Evolutionary conservation across 108 stramenopile species (phyloP).

Genomic region (Pseudonitzschia multistriata): DNA sequence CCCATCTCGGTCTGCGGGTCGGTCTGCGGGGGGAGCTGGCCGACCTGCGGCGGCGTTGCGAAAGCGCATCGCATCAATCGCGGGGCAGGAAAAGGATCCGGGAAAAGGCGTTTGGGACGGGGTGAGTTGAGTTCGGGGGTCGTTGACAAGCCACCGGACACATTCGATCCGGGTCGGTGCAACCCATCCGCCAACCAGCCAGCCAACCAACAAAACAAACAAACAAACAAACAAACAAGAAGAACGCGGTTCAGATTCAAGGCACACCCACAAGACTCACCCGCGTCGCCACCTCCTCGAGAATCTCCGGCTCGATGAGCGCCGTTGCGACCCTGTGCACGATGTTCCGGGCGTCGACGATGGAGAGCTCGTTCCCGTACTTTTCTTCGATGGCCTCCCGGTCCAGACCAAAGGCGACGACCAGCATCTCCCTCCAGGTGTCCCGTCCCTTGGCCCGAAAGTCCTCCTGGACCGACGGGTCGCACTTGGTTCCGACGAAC

Average conservation of each 20-base stretch:
- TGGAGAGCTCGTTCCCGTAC: conserved; percentile 38
- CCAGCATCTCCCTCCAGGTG: conserved; percentile 69
- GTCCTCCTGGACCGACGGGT: conserved; percentile 52
- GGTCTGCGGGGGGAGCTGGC: conserved; percentile 15
- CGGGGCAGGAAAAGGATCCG: background rate
- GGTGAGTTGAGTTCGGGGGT: background rate
- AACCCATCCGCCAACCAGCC: background rate
- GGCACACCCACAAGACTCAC: background rate
- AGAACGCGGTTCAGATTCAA: background rate
- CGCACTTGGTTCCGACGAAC: conserved; percentile 35
- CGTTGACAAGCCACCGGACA: too few species aligned
- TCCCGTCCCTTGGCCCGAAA: conserved; percentile 54
- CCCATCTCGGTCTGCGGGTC: conserved; percentile 66
- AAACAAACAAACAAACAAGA: background rate
- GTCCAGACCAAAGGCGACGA: conserved; percentile 59
- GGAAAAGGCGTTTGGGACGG: background rate
- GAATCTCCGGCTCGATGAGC: conserved; percentile 61
- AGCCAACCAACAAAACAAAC: background rate
- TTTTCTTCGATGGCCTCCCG: conserved; percentile 40
- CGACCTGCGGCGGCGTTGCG: background rate
- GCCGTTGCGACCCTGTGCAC: conserved; percentile 79
- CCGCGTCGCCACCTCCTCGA: conserved; percentile 55
- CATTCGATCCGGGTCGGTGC: too few species aligned
- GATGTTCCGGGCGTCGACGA: conserved; percentile 78
- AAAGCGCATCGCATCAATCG: background rate